Evolutionary conservation across 371 early-diverging fungal species (phyloP).

Genomic region (Apophysomyces ossiformis): DNA sequence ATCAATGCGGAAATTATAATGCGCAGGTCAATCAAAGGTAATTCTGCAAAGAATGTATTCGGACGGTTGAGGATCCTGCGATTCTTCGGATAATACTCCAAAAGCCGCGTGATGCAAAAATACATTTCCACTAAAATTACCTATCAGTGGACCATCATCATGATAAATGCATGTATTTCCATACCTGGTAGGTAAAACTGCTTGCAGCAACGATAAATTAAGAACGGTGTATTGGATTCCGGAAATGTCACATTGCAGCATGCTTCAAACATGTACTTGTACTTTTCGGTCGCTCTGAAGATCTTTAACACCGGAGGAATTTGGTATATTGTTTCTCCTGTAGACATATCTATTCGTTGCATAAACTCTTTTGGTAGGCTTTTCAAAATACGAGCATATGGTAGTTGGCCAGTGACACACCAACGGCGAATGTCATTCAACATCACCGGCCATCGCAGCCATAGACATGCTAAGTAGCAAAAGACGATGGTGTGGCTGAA

Average conservation of each 20-base stretch:
- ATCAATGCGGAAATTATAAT: constrained; percentile 23
- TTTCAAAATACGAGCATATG: constrained; percentile 24
- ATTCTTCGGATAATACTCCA: constrained; percentile 3
- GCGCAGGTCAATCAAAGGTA: background rate
- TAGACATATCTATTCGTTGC: background rate
- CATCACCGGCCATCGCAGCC: constrained; percentile 36
- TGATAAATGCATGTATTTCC: background rate
- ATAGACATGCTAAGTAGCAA: constrained; percentile 34
- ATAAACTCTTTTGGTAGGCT: constrained; percentile 16
- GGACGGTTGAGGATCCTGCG: background rate
- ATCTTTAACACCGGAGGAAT: background rate
- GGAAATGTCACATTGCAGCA: constrained; percentile 19
- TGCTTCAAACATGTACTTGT: background rate
- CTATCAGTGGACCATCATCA: background rate
- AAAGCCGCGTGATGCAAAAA: constrained; percentile 20
- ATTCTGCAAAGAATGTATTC: background rate
- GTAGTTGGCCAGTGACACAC: constrained; percentile 26
- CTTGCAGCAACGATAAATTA: constrained; percentile 27
- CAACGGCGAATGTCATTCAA: constrained; percentile 30
- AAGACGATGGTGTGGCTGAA: constrained; percentile 22
- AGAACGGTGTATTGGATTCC: constrained; percentile 24
- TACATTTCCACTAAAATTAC: constrained; percentile 27
- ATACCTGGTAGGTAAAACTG: constrained; percentile 39
- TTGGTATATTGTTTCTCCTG: constrained; percentile 8
- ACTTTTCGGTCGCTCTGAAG: background rate